A percentile compares a stretch with the other conserved stretches of the same genome.
Evolutionary conservation across 2,329 filamentous ascomycete species (phyloP).

Genomic region (Amauroascus verrucosus): DNA sequence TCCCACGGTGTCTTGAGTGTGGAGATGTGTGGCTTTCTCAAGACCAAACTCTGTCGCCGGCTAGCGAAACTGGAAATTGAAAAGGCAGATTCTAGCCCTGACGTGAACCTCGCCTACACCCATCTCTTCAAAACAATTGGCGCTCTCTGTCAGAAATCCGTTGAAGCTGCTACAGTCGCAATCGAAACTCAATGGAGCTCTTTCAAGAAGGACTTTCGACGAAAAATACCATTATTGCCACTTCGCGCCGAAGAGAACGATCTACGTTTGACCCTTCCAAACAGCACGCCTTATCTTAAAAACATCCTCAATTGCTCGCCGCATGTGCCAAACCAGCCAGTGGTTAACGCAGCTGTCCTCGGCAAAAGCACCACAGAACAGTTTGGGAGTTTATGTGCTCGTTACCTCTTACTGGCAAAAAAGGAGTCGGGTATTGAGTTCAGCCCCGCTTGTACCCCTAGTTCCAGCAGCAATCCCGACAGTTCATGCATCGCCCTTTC

Average conservation of each 20-base stretch:
- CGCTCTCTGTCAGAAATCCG: neutral
- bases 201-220: constrained; percentile 1
- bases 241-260: neutral
- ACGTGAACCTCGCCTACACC: neutral
- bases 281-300: neutral
- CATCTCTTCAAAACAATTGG: constrained; percentile 5
- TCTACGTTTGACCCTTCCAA: neutral
- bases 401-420: neutral
- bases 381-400: neutral
- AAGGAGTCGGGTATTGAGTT: neutral
- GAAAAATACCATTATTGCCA: constrained; percentile 1
- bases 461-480: neutral
- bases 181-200: neutral
- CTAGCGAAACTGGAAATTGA: constrained; percentile 29
- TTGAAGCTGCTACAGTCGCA: neutral
- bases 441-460: neutral
- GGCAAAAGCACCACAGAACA: neutral
- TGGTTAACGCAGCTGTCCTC: neutral
- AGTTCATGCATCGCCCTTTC: constrained; percentile 3
- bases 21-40: constrained; percentile 32
- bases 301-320: neutral
- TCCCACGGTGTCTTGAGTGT: constrained; percentile 13
- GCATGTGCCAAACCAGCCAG: neutral
- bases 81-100: neutral
- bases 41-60: constrained; percentile 35